Conservation (phyloP, 108 stramenopile genomes). For the Pelagomonas calceolata region DNA sequence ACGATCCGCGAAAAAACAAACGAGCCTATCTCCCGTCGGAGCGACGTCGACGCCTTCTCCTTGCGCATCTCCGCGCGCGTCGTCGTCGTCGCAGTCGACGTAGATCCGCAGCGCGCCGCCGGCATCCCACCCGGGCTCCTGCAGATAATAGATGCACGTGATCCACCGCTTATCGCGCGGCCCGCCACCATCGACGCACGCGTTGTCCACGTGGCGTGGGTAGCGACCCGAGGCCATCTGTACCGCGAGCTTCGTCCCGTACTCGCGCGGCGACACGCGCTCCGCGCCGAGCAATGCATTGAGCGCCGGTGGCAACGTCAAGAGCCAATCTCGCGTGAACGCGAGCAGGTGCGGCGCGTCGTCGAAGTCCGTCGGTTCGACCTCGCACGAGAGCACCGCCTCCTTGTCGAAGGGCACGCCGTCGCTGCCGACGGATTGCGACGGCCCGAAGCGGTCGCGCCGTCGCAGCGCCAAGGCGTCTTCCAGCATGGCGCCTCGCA, state of each 20-base stretch:
- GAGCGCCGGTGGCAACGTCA: background rate
- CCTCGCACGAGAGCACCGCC: background rate
- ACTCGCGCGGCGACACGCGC: background rate
- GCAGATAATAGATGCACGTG: background rate
- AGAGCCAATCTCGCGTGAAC: background rate
- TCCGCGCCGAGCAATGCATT: no score
- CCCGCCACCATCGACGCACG: background rate
- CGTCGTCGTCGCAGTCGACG: no score
- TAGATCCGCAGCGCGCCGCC: background rate
- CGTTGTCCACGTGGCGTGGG: constrained; percentile 1
- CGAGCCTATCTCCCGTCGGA: background rate
- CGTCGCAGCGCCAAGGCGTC: background rate
- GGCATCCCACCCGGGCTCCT: background rate
- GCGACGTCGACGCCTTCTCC: background rate
- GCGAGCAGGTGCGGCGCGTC: background rate
- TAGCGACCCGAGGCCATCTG: background rate
- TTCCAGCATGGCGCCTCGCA: background rate
- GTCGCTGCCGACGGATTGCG: background rate
- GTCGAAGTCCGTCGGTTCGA: background rate
- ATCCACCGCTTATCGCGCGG: background rate
- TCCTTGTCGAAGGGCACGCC: background rate
- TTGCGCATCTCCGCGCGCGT: no score
- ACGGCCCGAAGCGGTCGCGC: background rate
- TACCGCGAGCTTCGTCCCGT: background rate
- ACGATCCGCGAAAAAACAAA: background rate